A percentile compares a stretch with the other conserved stretches of the same genome.
Evolutionary conservation across 441 rosid genomes (phyloP).

Genomic region (Syzygium malaccense): DNA sequence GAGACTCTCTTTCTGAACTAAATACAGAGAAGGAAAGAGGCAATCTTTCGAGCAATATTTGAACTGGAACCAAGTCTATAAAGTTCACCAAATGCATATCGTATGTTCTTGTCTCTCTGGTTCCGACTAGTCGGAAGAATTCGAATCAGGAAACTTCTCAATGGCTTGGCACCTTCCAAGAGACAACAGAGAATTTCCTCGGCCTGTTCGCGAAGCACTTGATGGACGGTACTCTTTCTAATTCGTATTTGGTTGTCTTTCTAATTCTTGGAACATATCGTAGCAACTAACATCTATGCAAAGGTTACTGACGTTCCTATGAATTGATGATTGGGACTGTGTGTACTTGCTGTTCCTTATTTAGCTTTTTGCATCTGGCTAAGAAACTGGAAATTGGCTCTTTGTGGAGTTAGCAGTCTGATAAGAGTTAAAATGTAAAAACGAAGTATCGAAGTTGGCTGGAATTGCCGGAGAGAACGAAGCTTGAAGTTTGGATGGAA

Average conservation of each 20-base stretch:
- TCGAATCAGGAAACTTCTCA: not conserved
- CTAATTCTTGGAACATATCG: not conserved
- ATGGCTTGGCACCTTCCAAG: not conserved
- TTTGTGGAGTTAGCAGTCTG: not conserved
- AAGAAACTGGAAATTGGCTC: not conserved
- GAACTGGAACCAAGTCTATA: not conserved
- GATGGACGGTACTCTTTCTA: not conserved
- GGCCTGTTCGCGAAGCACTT: not conserved
- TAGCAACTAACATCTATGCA: not conserved
- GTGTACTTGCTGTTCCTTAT: not conserved
- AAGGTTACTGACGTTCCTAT: not conserved
- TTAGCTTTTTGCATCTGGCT: not conserved
- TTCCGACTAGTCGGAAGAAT: not conserved
- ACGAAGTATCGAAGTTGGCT: not conserved
- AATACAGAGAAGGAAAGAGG: not conserved
- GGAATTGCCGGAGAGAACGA: not conserved
- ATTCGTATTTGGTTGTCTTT: not conserved
- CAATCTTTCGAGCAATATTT: not conserved
- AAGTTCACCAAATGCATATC: not conserved
- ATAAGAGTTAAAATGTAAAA: not conserved
- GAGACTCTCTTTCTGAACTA: too few relatives aligned
- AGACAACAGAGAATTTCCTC: not conserved
- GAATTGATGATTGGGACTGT: not conserved
- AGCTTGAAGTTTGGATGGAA: not conserved
- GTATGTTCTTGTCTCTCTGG: not conserved